Evolutionary conservation across 129 eudicot species (phyloP), one percentile per base, ranked within the genome.

Genomic region (Chrysanthemum makinoi): DNA sequence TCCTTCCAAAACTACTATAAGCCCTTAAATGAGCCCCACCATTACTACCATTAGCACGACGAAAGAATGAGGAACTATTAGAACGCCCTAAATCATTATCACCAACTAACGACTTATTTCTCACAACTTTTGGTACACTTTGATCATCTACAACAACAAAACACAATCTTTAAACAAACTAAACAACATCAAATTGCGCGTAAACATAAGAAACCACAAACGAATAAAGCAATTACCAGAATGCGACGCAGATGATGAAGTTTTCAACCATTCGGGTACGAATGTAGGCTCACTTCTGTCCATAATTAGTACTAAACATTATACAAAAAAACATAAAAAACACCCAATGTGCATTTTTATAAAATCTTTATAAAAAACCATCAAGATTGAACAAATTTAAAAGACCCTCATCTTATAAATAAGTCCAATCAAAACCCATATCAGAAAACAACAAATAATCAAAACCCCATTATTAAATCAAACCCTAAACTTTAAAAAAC

Each of bases 271-370:
- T 83, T 89, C 92, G 0, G 98, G 98, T 51, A 86, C 89, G 69
- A 94, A 86, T 48, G 96, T 76, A 53, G 96, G 98, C 75, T 94
- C 98, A 85, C 85, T 94, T 87, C 66, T 94, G 58, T 85, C 98
- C 98, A 94, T 94, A 81, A 77, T 60, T 79, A 80, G 70, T 66
- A 66, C 78, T 69, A 70, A 77, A 84, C 96, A 89, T 89, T 83
- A 78, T 51, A 78, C 19, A 59, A 53, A 50, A 51, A 67, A 15
- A 65, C 73, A 61, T 28, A 73, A 68, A 80, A 75, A 62, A 33
- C 22, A 39, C 72, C 77, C 80, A 69, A 80, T 26, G 60, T 80
- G 77, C 66, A 76, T 39, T 72, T 58, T 48, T 10, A 47, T 72
- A 56, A 57, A 71, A 57, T 53, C 65, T 65, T 43, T 39, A 52